phyloP scores from a whole-genome alignment of 2,329 filamentous ascomycete species.

The Trichoderma afroharzianum region DNA sequence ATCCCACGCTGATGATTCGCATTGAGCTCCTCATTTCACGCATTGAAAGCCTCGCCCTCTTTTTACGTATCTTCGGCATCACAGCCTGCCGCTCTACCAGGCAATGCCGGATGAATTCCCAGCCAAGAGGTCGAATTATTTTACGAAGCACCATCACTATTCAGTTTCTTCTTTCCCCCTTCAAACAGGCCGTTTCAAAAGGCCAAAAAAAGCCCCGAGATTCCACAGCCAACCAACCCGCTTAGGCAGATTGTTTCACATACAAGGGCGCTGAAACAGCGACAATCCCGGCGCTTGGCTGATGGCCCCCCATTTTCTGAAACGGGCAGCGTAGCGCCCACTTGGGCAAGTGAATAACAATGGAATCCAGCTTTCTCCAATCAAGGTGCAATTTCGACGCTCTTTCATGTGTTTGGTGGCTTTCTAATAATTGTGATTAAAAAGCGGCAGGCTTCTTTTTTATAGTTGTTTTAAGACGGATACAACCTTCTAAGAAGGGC shows the following conservation, averaged over 20 bases:
- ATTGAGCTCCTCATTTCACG: neutral
- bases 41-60: neutral
- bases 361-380: neutral
- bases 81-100: neutral
- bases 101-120: neutral
- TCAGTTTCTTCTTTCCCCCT: neutral
- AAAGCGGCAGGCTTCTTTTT: neutral
- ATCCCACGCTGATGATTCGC: neutral
- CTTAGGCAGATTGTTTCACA: neutral
- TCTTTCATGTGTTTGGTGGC: neutral
- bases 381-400: neutral
- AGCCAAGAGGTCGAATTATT: neutral
- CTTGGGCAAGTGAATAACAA: neutral
- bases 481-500: neutral
- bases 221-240: neutral
- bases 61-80: neutral
- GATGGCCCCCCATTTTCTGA: neutral
- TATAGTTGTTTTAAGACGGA: neutral
- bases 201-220: neutral
- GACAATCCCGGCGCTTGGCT: constrained; percentile 4
- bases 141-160: neutral
- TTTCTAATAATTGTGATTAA: neutral
- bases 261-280: neutral
- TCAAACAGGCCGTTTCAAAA: constrained; percentile 4
- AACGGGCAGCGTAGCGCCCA: constrained; percentile 13